Conservation (phyloP, 306 rosid species). For the Medicago lupulina region DNA sequence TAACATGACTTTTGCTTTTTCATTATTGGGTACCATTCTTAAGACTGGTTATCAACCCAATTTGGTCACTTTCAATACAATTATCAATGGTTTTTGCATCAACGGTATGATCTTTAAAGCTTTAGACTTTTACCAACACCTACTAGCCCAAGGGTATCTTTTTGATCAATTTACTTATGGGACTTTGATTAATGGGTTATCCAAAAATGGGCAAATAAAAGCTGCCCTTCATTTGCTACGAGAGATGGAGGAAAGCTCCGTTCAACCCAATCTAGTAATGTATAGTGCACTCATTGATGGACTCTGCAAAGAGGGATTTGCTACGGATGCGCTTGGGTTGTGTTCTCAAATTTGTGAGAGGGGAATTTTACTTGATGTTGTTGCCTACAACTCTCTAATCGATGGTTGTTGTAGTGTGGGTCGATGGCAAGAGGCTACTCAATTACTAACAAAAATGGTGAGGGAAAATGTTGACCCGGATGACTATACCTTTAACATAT, state of each 20-base stretch:
- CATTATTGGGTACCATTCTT: conserved; percentile 44
- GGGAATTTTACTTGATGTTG: conserved; percentile 44
- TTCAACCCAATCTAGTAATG: conserved; percentile 38
- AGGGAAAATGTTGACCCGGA: conserved; percentile 28
- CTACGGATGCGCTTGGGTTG: conserved; percentile 40
- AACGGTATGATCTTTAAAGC: conserved; percentile 40
- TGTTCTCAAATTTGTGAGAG: conserved; percentile 17
- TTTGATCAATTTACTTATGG: conserved; percentile 46
- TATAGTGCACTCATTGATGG: conserved; percentile 45
- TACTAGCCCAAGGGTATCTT: conserved; percentile 25
- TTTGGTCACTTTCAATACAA: conserved; percentile 42
- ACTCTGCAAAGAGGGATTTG: conserved; percentile 49
- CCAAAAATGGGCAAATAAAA: conserved; percentile 41
- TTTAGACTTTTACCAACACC: conserved; percentile 27
- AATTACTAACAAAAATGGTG: conserved; percentile 48
- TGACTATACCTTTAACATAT: conserved; percentile 46
- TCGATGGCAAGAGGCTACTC: conserved; percentile 42
- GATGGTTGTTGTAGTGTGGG: conserved; percentile 45
- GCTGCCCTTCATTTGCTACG: conserved; percentile 40
- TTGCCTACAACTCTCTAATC: conserved; percentile 51
- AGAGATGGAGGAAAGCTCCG: conserved; percentile 19
- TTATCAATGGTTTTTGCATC: conserved; percentile 46
- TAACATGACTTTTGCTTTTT: conserved; percentile 44
- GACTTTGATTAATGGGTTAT: conserved; percentile 45
- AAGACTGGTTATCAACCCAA: conserved; percentile 45